These are phyloP conservation scores for Tausonia pullulans DNA, from an alignment of 1,284 basidiomycete genomes.

Conservation along the genomic window DNA sequence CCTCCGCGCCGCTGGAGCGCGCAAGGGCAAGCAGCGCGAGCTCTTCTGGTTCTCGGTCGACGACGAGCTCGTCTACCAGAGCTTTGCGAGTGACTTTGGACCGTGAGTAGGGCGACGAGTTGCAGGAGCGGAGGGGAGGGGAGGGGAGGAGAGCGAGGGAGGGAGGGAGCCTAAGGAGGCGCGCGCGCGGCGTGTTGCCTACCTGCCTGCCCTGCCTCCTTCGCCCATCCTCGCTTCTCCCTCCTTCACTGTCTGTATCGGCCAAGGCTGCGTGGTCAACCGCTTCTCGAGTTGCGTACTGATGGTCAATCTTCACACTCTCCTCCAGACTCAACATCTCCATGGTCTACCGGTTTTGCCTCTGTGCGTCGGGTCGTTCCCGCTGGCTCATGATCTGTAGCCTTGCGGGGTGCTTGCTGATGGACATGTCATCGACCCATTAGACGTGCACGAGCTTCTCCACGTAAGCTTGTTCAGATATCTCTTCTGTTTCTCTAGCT, in stretches of 20 bases:
- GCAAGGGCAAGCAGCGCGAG: background rate
- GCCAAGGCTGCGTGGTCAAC: no score
- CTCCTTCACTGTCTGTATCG: background rate
- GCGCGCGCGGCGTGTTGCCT: background rate
- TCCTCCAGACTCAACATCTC: slow-evolving; percentile 13
- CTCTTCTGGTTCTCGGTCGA: slow-evolving; percentile 10
- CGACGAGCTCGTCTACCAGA: slow-evolving; percentile 14
- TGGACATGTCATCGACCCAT: background rate
- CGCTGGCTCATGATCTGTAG: background rate
- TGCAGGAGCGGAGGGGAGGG: background rate
- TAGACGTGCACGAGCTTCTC: slow-evolving; percentile 12
- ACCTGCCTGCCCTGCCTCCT: background rate
- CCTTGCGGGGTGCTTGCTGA: background rate
- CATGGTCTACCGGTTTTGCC: slow-evolving; percentile 16
- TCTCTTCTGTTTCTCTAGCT: no score
- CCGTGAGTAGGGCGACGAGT: background rate
- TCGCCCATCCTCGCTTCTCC: background rate
- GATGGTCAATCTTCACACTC: background rate
- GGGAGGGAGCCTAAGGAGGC: background rate
- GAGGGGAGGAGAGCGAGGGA: background rate
- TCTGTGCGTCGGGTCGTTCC: slow-evolving; percentile 4
- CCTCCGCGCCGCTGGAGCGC: background rate
- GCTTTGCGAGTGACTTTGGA: slow-evolving; percentile 11
- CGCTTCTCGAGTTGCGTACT: no score
- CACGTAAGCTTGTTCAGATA: background rate